Evolutionary conservation across 208 protist genomes (phyloP).

Genomic region (Leishmania mexicana): DNA sequence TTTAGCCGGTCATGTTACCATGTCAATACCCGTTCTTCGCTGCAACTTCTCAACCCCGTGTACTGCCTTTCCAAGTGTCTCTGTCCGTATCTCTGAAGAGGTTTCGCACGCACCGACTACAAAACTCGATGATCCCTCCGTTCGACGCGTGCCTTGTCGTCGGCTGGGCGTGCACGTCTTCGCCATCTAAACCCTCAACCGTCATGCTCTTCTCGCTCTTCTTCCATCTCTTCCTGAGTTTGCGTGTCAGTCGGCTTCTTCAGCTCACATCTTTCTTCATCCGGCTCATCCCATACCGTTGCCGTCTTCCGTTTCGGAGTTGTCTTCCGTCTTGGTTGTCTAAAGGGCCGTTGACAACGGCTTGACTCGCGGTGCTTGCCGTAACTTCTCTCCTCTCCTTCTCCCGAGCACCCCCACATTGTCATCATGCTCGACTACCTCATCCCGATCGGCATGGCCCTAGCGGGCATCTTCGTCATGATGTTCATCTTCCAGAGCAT

Average conservation of each 20-base stretch:
- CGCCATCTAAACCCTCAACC: not conserved
- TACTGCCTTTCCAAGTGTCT: not conserved
- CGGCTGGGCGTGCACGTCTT: not conserved
- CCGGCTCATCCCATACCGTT: not conserved
- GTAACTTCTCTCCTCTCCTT: constrained; percentile 10
- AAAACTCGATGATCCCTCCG: not conserved
- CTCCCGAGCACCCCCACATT: not conserved
- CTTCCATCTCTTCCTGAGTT: not conserved
- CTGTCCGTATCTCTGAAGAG: not conserved
- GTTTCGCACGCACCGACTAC: not conserved
- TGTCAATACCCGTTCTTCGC: not conserved
- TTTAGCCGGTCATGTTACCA: not conserved
- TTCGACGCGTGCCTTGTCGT: not conserved
- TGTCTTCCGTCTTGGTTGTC: not conserved
- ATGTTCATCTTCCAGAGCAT: constrained; percentile 75
- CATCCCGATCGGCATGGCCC: constrained; percentile 60
- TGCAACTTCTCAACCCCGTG: not conserved
- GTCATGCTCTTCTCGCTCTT: not conserved
- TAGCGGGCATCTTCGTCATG: constrained; percentile 64
- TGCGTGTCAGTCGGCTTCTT: not conserved
- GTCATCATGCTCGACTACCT: constrained; percentile 67
- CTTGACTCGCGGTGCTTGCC: not conserved
- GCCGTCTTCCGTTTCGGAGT: not conserved
- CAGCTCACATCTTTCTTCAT: not conserved
- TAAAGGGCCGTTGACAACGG: not conserved